Evolutionary conservation across 139 green algal genomes (phyloP).

Genomic region (Closterium sp.): DNA sequence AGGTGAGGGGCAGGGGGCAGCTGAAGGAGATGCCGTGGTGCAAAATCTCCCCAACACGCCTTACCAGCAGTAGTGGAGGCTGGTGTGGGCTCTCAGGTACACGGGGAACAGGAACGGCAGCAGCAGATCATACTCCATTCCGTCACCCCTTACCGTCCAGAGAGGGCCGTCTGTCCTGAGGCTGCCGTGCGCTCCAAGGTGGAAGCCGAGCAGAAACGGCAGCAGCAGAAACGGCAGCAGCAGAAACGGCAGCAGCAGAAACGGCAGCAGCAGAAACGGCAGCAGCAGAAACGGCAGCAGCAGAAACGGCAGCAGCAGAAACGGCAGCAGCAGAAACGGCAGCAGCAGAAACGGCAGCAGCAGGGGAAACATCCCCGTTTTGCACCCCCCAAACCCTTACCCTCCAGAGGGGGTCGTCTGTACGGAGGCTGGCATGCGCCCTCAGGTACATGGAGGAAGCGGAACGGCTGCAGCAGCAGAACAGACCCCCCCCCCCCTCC

Average conservation of each 20-base stretch:
- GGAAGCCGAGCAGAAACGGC: slow-evolving; percentile 32
- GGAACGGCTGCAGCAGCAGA: not conserved
- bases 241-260: too few species aligned
- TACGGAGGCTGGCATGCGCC: not conserved
- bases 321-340: too few species aligned
- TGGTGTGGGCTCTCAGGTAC: not conserved
- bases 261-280: too few species aligned
- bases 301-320: too few species aligned
- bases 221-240: slow-evolving; percentile 7
- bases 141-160: slow-evolving; percentile 19
- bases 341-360: not conserved
- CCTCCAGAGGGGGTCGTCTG: too few species aligned
- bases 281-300: too few species aligned
- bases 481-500: not conserved
- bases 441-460: too few species aligned
- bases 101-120: not conserved
- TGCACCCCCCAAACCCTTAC: not conserved
- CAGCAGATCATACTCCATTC: not conserved
- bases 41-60: too few species aligned
- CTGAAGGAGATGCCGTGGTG: too few species aligned
- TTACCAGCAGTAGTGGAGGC: too few species aligned
- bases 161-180: slow-evolving; percentile 14
- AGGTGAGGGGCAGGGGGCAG: not conserved
- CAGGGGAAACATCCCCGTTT: not conserved
- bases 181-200: slow-evolving; percentile 25